A percentile compares a stretch with the other conserved stretches of the same genome.
These are phyloP conservation scores for Botrytis deweyae DNA, from an alignment of 2,329 filamentous ascomycete genomes.

Conservation along the genomic window DNA sequence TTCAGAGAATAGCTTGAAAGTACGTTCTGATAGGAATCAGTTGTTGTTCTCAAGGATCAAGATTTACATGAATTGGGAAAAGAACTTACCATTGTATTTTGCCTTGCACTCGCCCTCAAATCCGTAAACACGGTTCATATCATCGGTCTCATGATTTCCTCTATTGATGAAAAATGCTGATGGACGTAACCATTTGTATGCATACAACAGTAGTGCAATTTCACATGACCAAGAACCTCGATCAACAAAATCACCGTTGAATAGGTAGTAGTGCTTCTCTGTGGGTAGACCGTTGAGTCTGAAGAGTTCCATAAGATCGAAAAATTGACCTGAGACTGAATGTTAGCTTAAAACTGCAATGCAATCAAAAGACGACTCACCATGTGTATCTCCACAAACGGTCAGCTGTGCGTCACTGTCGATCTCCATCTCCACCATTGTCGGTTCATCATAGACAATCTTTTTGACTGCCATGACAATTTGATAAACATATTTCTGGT, in stretches of 20 bases:
- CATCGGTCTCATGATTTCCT: slow-evolving; percentile 97
- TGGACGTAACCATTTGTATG: slow-evolving; percentile 94
- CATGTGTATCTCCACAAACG: slow-evolving; percentile 96
- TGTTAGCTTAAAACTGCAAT: not conserved
- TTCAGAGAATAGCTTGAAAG: slow-evolving; percentile 97
- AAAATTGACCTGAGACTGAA: slow-evolving; percentile 76
- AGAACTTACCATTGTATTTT: slow-evolving; percentile 83
- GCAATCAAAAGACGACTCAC: slow-evolving; percentile 47
- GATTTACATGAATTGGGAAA: slow-evolving; percentile 32
- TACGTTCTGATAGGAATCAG: slow-evolving; percentile 45
- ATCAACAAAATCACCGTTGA: slow-evolving; percentile 99
- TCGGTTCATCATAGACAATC: slow-evolving; percentile 86
- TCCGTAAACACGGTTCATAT: slow-evolving; percentile 98
- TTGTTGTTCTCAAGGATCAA: not conserved
- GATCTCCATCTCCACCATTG: slow-evolving; percentile 92
- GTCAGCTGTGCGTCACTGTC: slow-evolving; percentile 77
- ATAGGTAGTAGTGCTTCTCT: slow-evolving; percentile 89
- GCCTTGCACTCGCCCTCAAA: slow-evolving; percentile 98
- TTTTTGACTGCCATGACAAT: slow-evolving; percentile 89
- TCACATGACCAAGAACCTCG: slow-evolving; percentile 98
- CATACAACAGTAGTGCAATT: slow-evolving; percentile 88
- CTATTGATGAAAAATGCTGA: slow-evolving; percentile 91
- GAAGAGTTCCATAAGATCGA: slow-evolving; percentile 96
- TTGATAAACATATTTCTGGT: slow-evolving; percentile 96
- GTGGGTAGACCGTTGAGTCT: slow-evolving; percentile 80